Evolutionary conservation across 805 yeast genomes (phyloP), one percentile per base, ranked within the genome.

Genomic region (Debaryomyces maramus): DNA sequence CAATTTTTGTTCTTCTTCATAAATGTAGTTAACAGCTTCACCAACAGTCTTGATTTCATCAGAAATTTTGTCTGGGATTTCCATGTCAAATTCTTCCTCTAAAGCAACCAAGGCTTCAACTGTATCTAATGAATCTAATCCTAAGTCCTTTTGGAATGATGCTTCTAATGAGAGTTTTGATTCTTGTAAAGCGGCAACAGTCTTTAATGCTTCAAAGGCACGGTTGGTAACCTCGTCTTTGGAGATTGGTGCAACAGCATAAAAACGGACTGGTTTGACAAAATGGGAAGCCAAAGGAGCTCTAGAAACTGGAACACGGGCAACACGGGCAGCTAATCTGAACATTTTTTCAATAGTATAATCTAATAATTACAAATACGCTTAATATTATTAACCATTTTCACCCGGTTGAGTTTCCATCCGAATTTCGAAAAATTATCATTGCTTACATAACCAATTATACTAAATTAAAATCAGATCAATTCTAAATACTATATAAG

Each of bases 81-180:
- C 86, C 59, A 88, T 78, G 56, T 87, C 88, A 52, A 81, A 81
- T 61, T 83, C 75, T 75, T 90, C 97, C 74, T 91, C 99, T 58
- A 91, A 83, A 42, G 96, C 96, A 65, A 93, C 96, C 55, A 93
- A 77, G 40, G 93, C 90, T 72, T 91, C 99, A 47, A 91, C 96
- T 47, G 93, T 85, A 60, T 91, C 99, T 51, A 91, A 77, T 7
- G 96, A 87, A 67, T 91, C 99, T 60, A 87, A 77, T n/a, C 90
- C 91, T 52, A 87, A 77, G 57, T 87, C 95, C 50, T 75, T 78
- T 46, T 75, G 72, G 63, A 83, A 80, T 36, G 80, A 72, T 7
- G 86, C 72, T 21, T 66, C 72, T 52, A 64, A 61, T 26, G 70
- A 40, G 38, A 70, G 58, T 44, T 61, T 66, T 36, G 73, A 66